Conservation (phyloP, 148 eudicot species). For the Heliosperma pusillum region DNA sequence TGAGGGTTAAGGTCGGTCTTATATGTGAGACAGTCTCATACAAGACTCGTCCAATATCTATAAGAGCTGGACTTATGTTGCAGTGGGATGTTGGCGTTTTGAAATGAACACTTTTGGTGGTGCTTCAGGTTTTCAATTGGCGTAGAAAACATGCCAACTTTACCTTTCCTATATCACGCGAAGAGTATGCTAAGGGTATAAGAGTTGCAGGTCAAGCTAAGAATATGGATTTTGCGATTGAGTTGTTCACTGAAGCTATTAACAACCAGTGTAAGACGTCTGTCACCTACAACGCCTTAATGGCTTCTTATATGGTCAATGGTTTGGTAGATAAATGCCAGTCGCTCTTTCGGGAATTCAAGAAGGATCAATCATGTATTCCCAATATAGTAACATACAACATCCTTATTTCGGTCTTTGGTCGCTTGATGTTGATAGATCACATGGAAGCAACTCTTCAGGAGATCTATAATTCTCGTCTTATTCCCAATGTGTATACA, state of each 20-base stretch:
- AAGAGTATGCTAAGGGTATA: constrained; percentile 79
- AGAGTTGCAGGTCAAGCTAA: constrained; percentile 53
- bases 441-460: constrained; percentile 73
- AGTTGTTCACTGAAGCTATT: constrained; percentile 61
- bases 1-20: not conserved
- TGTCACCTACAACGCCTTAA: constrained; percentile 66
- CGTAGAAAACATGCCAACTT: constrained; percentile 46
- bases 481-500: constrained; percentile 54
- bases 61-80: not conserved
- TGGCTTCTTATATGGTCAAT: constrained; percentile 61
- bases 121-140: constrained; percentile 67
- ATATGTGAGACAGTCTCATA: no score
- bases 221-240: constrained; percentile 57
- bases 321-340: constrained; percentile 52
- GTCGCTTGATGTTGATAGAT: constrained; percentile 66
- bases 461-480: constrained; percentile 44
- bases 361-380: constrained; percentile 48
- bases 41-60: not conserved
- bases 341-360: constrained; percentile 50
- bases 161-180: constrained; percentile 46
- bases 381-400: constrained; percentile 80
- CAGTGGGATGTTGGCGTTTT: not conserved
- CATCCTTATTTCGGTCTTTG: constrained; percentile 67
- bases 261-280: constrained; percentile 37
- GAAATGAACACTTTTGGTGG: not conserved